Conservation (phyloP, 75 land plant genomes). For the Ceratopteris richardii region DNA sequence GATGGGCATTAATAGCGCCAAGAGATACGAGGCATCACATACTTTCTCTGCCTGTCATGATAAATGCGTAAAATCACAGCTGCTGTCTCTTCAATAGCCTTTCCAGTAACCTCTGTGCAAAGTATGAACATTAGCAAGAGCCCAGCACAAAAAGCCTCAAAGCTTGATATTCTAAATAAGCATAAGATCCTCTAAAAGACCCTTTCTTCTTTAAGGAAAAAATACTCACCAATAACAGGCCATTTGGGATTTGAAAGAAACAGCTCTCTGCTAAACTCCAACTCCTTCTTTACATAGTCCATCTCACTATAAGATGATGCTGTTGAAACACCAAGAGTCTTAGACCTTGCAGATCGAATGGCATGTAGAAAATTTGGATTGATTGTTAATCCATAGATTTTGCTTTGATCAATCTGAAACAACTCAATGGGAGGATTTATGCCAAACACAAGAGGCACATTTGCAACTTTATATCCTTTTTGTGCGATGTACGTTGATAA, state of each 20-base stretch:
- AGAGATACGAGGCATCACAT: too few relatives aligned
- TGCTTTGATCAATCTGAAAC: constrained; percentile 63
- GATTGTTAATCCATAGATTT: constrained; percentile 75
- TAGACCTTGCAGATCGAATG: constrained; percentile 67
- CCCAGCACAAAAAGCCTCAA: too few relatives aligned
- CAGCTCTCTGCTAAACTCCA: constrained; percentile 59
- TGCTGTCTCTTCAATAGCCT: too few relatives aligned
- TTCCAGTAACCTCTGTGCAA: too few relatives aligned
- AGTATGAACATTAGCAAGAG: too few relatives aligned
- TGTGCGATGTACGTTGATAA: constrained; percentile 88
- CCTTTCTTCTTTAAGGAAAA: too few relatives aligned
- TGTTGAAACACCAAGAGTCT: constrained; percentile 40
- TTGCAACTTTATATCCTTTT: constrained; percentile 95
- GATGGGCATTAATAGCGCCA: too few relatives aligned
- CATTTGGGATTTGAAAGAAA: constrained; percentile 72
- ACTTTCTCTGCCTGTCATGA: too few relatives aligned
- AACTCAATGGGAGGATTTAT: constrained; percentile 60
- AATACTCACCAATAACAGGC: constrained; percentile 85
- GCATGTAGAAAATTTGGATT: constrained; percentile 66
- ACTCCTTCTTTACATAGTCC: constrained; percentile 72
- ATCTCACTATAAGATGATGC: constrained; percentile 58
- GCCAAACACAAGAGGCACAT: constrained; percentile 85
- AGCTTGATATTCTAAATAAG: too few relatives aligned
- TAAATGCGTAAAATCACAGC: too few relatives aligned
- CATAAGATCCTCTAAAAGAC: too few relatives aligned